Base-by-base conservation (phyloP, 2,329 filamentous ascomycete species). In the Colletotrichum gloeosporioides region DNA sequence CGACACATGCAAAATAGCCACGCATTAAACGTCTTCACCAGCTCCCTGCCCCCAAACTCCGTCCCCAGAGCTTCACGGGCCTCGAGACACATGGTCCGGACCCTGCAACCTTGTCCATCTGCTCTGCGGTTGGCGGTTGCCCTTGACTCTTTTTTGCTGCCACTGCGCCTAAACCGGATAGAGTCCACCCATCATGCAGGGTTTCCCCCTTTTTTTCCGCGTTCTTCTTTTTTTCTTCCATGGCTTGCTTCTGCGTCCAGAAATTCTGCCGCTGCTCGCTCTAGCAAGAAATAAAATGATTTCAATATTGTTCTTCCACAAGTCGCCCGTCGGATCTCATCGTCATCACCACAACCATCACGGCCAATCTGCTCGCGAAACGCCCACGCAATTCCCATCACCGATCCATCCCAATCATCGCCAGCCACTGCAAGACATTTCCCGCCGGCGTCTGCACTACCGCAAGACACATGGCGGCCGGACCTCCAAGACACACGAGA, bases 161-260 rank as follows among this genome's bases (percentile, higher is more conserved):
- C 15, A 61, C 34, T 62, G 39, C 61, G n/a, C 49, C 49, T 53
- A 66, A 65, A 61, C 39, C 8, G 36, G 25, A 62, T 15, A 55
- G 22, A 44, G 25, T n/a, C 31, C 63, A 2, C 59, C 27, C 18
- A 66, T 25, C 18, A 29, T 69, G 64, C 73, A 76, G 44, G 73
- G 73, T 27, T 55, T 55, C 73, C 64, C 59, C 73, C 57, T 53
- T 63, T 73, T 49, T 69, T 55, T n/a, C 25, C 69, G 64, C 64
- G 9, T 66, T 63, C 31, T 27, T 53, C 59, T 31, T n/a, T 32
- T 16, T 63, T 32, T 68, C 27, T 61, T 68, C 61, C 32, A 22
- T 36, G 64, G 49, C 8, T 57, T 53, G n/a, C 18, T 36, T 49
- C 16, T 13, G 59, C 32, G 27, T 75, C 49, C n/a, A 18, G 55